Percentiles rank a stretch among this genome's conserved stretches.
These are phyloP conservation scores for Candida freyschussii DNA, from an alignment of 1,139 yeast genomes.

Conservation along the genomic window DNA sequence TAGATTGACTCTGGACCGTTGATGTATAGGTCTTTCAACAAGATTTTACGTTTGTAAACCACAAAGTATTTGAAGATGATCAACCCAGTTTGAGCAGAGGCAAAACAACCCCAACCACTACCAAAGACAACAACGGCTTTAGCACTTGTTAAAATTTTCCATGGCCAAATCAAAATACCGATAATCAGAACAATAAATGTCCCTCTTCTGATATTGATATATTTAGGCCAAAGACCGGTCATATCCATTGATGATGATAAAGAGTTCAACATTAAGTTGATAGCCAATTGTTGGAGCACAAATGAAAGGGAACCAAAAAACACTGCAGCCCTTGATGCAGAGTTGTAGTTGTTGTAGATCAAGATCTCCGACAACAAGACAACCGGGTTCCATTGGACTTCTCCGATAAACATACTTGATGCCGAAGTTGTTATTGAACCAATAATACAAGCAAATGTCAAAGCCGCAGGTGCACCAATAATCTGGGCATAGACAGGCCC, in stretches of 20 bases:
- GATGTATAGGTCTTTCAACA: conserved; percentile 25
- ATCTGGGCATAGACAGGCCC: conserved; percentile 29
- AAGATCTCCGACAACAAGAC: conserved; percentile 26
- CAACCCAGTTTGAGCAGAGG: conserved; percentile 31
- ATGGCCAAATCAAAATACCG: conserved; percentile 31
- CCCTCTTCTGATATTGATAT: conserved; percentile 31
- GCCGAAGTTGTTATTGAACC: conserved; percentile 33
- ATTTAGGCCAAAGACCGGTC: conserved; percentile 30
- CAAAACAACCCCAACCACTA: conserved; percentile 32
- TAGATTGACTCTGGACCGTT: conserved; percentile 25
- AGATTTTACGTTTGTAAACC: conserved; percentile 26
- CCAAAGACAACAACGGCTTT: conserved; percentile 29
- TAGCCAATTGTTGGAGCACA: conserved; percentile 32
- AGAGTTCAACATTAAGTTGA: conserved; percentile 30
- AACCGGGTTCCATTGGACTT: conserved; percentile 33
- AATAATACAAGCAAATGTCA: conserved; percentile 26
- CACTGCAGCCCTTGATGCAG: conserved; percentile 30
- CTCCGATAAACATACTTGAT: conserved; percentile 28
- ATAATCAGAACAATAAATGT: conserved; percentile 24
- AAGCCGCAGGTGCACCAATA: conserved; percentile 29
- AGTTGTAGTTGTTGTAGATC: conserved; percentile 26
- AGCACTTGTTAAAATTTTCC: conserved; percentile 32
- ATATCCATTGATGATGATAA: conserved; percentile 31
- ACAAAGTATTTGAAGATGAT: conserved; percentile 28
- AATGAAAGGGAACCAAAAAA: conserved; percentile 32